Evolutionary conservation across 2,329 filamentous ascomycete genomes (phyloP).

Genomic region (Westerdykella sp.): DNA sequence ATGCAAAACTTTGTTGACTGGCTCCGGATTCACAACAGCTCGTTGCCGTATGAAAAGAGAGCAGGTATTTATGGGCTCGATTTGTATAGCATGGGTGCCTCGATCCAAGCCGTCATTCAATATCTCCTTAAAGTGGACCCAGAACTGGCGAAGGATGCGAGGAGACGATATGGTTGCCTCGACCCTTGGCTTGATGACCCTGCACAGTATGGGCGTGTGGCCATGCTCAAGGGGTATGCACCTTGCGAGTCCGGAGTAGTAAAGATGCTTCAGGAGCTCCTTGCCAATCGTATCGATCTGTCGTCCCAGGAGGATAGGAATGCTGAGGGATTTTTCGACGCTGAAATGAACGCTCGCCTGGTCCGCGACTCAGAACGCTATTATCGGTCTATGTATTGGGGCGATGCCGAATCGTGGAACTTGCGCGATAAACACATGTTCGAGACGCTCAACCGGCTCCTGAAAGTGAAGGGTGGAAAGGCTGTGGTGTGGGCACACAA

Average conservation of each 20-base stretch:
- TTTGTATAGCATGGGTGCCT: slow-evolving; percentile 45
- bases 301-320: slow-evolving; percentile 21
- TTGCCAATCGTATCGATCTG: slow-evolving; percentile 41
- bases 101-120: slow-evolving; percentile 43
- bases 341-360: slow-evolving; percentile 48
- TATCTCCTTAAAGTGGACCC: slow-evolving; percentile 46
- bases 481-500: slow-evolving; percentile 52
- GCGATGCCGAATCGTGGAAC: slow-evolving; percentile 46
- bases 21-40: slow-evolving; percentile 40
- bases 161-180: slow-evolving; percentile 42
- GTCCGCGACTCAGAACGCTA: slow-evolving; percentile 48
- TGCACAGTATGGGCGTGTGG: slow-evolving; percentile 43
- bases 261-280: slow-evolving; percentile 41
- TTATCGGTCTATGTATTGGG: slow-evolving; percentile 50
- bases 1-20: slow-evolving; percentile 48
- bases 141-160: slow-evolving; percentile 39
- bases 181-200: slow-evolving; percentile 47
- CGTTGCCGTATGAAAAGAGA: slow-evolving; percentile 22
- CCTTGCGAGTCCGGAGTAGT: slow-evolving; percentile 45
- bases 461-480: slow-evolving; percentile 40
- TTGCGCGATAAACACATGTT: slow-evolving; percentile 50
- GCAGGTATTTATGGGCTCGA: slow-evolving; percentile 49
- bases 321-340: slow-evolving; percentile 45
- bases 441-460: slow-evolving; percentile 41
- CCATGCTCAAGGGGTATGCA: slow-evolving; percentile 31